Evolutionary conservation across 306 rosid genomes (phyloP), one percentile per base, ranked within the genome.

Genomic region (Macrotyloma uniflorum): DNA sequence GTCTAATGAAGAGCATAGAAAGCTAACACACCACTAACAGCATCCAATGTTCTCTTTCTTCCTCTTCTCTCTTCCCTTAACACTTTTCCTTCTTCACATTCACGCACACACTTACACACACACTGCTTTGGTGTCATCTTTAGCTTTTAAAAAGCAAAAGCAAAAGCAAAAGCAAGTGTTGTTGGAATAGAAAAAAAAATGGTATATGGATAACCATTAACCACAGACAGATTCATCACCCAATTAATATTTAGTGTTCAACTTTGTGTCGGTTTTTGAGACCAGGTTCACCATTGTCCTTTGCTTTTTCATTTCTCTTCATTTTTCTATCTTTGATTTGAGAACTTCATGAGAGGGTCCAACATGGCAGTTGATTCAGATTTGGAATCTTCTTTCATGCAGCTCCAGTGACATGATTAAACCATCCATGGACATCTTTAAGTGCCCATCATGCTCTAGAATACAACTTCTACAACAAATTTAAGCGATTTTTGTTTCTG

Each of bases 61-160:
- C 5, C 13, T 24, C 69, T 63, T 62, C 43, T 32, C 12, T 62
- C 32, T 51, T 8, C 53, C 67, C 11, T 26, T 3, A 12, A n/a
- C 40, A 8, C 58, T 81, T 54, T 75, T 51, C 4, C 65, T 68
- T 26, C 45, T 49, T 23, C 72, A 81, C 35, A 57, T 78, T 78
- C 76, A 78, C 82, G 62, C 75, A 80, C 59, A 51, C 59, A 35
- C 42, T 50, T 59, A 63, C 72, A 36, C 61, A 36, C 61, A 67
- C 76, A 59, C 54, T 80, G 76, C 80, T 83, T 84, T 83, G 84
- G 87, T 47, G 70, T 83, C 81, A 46, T 76, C 91, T 80, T 88
- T 85, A 83, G 83, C 95, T 92, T 92, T 92, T 71, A 22, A 72
- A 90, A 84, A 88, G 93, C 51, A 84, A 91, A 87, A 90, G 93